These are phyloP conservation scores for Chaetomium cochliodes DNA, from an alignment of 495 filamentous ascomycete genomes.

Conservation along the genomic window DNA sequence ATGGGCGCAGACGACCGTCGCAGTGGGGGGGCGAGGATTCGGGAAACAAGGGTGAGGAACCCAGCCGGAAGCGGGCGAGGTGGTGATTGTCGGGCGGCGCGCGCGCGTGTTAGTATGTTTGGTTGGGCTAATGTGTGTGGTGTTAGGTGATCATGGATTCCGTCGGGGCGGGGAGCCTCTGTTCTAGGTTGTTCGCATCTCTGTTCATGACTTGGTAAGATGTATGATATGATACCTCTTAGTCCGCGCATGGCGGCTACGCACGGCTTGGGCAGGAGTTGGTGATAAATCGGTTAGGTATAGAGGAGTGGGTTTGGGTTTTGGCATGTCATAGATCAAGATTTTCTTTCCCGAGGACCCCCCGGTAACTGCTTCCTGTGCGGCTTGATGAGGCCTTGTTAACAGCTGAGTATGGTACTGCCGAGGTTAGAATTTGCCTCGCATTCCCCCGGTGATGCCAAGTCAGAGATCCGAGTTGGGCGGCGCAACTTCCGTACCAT, in stretches of 20 bases:
- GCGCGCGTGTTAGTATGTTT: not conserved
- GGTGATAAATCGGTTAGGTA: not conserved
- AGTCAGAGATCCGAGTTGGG: not conserved
- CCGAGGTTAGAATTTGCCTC: no score
- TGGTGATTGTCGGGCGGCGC: not conserved
- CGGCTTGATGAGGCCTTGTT: no score
- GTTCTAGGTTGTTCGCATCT: not conserved
- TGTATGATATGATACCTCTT: conserved; percentile 17
- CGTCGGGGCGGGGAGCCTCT: not conserved
- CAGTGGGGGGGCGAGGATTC: not conserved
- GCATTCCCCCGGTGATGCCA: not conserved
- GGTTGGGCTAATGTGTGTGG: conserved; percentile 16
- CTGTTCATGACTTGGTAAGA: not conserved
- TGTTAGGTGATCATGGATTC: not conserved
- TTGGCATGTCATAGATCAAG: conserved; percentile 5
- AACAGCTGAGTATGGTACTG: no score
- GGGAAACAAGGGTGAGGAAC: conserved; percentile 19
- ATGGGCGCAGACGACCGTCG: not conserved
- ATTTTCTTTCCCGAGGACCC: not conserved
- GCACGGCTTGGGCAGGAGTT: not conserved
- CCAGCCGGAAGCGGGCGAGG: conserved; percentile 22
- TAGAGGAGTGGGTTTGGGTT: not conserved
- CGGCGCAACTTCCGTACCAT: not conserved
- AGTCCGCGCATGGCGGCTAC: not conserved
- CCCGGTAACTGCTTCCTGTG: no score